Base-by-base conservation (phyloP, 2,329 filamentous ascomycete species). In the Calcarisporium arbuscula region DNA sequence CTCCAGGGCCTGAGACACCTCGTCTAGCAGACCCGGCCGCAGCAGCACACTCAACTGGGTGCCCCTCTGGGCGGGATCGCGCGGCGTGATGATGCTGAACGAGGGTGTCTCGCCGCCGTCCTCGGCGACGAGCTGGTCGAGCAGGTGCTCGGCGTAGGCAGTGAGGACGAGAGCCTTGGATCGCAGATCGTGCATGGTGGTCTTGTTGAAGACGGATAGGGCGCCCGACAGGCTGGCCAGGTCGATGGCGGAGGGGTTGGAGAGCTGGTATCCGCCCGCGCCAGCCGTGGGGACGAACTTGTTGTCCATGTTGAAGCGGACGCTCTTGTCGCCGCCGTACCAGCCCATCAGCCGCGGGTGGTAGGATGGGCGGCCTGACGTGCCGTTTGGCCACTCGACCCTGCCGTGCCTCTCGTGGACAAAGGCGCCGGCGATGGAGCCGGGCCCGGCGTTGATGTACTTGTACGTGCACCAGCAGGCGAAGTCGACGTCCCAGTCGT, bases 391-490 rank as follows among this genome's bases (percentile, higher is more conserved):
- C 2, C 51, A 52, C 32, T 57, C 60, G 9, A 85, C 77, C 17
- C 57, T 56, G 26, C 82, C 78, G 53, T 94, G 82, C 25, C 65
- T 69, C 52, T 85, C 77, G 56, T 95, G 86, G 8, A 95, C 82
- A 46, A 88, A 95, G 1, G 82, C 66, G 0, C 82, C 87, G 2
- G 77, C 86, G 43, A 94, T 94, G 12, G 80, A 72, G 5, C 88
- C 88, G 0, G 88, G 86, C 0, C 88, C 88, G 18, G 80, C 79
- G 54, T 94, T 94, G 56, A 94, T 74, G 63, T 95, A 95, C 64
- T 95, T 95, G 70, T 95, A 95, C 14, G 82, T 89, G 60, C 88
- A 95, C 88, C 88, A 95, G 35, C 76, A 85, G 12, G 89, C 88
- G 50, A 94, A 94, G 57, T 95, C 88, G 21, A 94, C 86, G 46